phyloP scores from a whole-genome alignment of 768 basidiomycete genomes.

The Lactarius hatsudake region DNA sequence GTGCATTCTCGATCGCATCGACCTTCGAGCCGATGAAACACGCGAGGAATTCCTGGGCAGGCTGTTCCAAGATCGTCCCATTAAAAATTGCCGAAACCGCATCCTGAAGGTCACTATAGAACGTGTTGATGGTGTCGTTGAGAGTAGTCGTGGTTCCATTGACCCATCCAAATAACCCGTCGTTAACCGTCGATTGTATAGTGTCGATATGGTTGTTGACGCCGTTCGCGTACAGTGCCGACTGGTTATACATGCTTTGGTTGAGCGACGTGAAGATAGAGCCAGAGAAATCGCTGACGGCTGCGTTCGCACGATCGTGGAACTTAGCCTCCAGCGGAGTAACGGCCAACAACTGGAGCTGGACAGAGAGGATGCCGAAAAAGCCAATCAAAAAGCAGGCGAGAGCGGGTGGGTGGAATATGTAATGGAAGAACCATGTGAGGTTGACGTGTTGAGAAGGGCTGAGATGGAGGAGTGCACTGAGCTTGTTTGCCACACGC shows the following conservation, averaged over 20 bases:
- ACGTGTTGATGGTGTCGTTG: slow-evolving; percentile 80
- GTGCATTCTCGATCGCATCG: slow-evolving; percentile 75
- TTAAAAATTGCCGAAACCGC: slow-evolving; percentile 79
- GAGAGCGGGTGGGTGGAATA: slow-evolving; percentile 88
- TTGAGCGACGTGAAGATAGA: slow-evolving; percentile 78
- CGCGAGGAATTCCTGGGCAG: slow-evolving; percentile 81
- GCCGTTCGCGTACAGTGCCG: slow-evolving; percentile 67
- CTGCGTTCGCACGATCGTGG: slow-evolving; percentile 54
- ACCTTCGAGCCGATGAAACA: slow-evolving; percentile 94
- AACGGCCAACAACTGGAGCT: slow-evolving; percentile 83
- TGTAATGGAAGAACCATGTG: slow-evolving; percentile 87
- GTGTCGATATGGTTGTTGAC: slow-evolving; percentile 69
- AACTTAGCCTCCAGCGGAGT: slow-evolving; percentile 70
- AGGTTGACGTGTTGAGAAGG: slow-evolving; percentile 64
- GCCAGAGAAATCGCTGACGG: slow-evolving; percentile 63
- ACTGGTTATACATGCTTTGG: slow-evolving; percentile 78
- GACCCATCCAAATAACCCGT: slow-evolving; percentile 93
- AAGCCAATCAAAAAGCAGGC: slow-evolving; percentile 92
- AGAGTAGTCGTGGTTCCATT: slow-evolving; percentile 85
- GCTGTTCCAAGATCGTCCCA: slow-evolving; percentile 75
- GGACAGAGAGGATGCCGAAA: slow-evolving; percentile 80
- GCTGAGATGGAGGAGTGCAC: slow-evolving; percentile 50
- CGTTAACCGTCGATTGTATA: slow-evolving; percentile 76
- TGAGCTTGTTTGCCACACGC: slow-evolving; percentile 55
- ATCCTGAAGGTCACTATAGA: slow-evolving; percentile 83